phyloP scores from a whole-genome alignment of 2,329 filamentous ascomycete species.

The Colletotrichum sojae region DNA sequence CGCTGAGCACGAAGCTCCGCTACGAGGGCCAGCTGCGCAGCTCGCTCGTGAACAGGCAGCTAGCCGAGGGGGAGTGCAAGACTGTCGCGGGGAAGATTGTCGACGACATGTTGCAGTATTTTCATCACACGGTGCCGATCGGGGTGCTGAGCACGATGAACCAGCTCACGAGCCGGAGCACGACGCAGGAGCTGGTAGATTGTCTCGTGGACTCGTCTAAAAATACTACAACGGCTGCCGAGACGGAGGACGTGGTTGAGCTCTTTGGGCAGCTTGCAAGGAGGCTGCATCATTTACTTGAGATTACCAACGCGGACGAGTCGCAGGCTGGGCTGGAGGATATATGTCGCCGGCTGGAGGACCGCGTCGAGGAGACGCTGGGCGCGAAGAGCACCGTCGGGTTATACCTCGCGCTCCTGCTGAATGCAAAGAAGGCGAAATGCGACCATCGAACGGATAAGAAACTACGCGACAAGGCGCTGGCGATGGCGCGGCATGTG shows the following conservation, averaged over 20 bases:
- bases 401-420: constrained; percentile 16
- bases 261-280: neutral
- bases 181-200: neutral
- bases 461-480: neutral
- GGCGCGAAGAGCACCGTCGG: constrained; percentile 21
- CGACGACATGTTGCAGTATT: neutral
- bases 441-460: constrained; percentile 2
- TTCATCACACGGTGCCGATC: constrained; percentile 18
- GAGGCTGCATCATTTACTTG: constrained; percentile 4
- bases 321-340: constrained; percentile 3
- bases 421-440: constrained; percentile 27
- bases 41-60: constrained; percentile 20
- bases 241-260: too few species aligned
- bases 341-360: constrained; percentile 22
- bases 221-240: neutral
- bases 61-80: neutral
- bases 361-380: constrained; percentile 1
- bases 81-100: neutral
- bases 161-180: neutral
- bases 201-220: neutral
- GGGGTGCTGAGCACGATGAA: constrained; percentile 30
- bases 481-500: constrained; percentile 7
- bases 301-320: neutral
- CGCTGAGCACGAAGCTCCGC: constrained; percentile 17
- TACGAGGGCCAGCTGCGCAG: constrained; percentile 21